Evolutionary conservation across 1,139 yeast genomes (phyloP).

Genomic region (Saccharomyces hybrid): DNA sequence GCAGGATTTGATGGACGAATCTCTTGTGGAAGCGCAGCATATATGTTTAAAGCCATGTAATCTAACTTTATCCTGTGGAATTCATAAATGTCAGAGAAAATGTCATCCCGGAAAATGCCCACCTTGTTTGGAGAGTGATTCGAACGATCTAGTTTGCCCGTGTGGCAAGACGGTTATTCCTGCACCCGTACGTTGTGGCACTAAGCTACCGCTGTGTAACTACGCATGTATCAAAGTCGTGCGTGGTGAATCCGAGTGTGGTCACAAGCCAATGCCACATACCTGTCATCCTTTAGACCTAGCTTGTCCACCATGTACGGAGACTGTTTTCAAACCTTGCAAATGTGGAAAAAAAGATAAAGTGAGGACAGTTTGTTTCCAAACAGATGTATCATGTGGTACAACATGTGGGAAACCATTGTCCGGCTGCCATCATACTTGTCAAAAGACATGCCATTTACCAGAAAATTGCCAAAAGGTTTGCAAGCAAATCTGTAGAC

Average conservation of each 20-base stretch:
- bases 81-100: conserved; percentile 62
- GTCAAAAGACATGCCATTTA: conserved; percentile 46
- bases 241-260: conserved; percentile 47
- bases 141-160: conserved; percentile 73
- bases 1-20: conserved; percentile 39
- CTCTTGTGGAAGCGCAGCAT: conserved; percentile 68
- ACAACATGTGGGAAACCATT: conserved; percentile 50
- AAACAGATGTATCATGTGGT: conserved; percentile 66
- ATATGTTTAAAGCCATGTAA: conserved; percentile 70
- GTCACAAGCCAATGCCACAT: conserved; percentile 69
- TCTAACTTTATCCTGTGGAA: conserved; percentile 59
- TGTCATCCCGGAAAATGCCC: conserved; percentile 85
- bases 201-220: conserved; percentile 57
- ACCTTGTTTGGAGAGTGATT: conserved; percentile 75
- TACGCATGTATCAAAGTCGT: conserved; percentile 54
- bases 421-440: conserved; percentile 59
- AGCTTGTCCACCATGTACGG: conserved; percentile 74
- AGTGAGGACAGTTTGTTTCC: conserved; percentile 65
- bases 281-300: conserved; percentile 61
- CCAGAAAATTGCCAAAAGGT: conserved; percentile 34
- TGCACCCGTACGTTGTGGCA: conserved; percentile 91
- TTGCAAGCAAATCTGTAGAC: conserved; percentile 55
- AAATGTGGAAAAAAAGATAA: conserved; percentile 55
- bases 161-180: conserved; percentile 76
- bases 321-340: conserved; percentile 54